phyloP scores from a whole-genome alignment of 306 rosid genomes.

The Prinsepia uniflora region DNA sequence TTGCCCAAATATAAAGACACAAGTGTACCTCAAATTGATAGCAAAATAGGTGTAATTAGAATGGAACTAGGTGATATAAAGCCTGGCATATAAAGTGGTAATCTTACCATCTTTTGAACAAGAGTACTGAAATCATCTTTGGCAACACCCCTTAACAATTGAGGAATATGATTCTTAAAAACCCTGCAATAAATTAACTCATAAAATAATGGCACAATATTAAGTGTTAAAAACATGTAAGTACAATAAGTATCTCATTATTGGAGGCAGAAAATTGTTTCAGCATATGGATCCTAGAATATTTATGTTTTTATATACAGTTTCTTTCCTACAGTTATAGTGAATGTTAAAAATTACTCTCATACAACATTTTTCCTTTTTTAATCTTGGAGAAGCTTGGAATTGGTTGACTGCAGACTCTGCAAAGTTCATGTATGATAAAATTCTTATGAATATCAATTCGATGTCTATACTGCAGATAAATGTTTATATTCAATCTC shows the following conservation, averaged over 20 bases:
- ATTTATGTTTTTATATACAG: neutral
- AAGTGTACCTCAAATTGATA: neutral
- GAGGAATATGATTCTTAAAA: slow-evolving; percentile 75
- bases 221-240: neutral
- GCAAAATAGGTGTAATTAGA: neutral
- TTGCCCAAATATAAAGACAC: neutral
- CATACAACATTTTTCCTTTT: neutral
- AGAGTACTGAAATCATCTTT: slow-evolving; percentile 40
- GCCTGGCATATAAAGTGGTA: neutral
- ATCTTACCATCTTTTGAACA: slow-evolving; percentile 66
- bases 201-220: neutral
- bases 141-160: slow-evolving; percentile 53
- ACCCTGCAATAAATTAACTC: slow-evolving; percentile 50
- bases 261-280: neutral
- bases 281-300: neutral
- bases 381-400: neutral
- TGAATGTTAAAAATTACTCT: neutral
- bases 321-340: neutral
- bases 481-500: neutral
- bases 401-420: too few species aligned
- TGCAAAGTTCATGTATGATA: neutral
- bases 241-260: neutral
- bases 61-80: neutral
- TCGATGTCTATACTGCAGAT: neutral
- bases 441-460: slow-evolving; percentile 6